Evolutionary conservation across 495 filamentous ascomycete species (phyloP).

Genomic region (Neurospora sp.): DNA sequence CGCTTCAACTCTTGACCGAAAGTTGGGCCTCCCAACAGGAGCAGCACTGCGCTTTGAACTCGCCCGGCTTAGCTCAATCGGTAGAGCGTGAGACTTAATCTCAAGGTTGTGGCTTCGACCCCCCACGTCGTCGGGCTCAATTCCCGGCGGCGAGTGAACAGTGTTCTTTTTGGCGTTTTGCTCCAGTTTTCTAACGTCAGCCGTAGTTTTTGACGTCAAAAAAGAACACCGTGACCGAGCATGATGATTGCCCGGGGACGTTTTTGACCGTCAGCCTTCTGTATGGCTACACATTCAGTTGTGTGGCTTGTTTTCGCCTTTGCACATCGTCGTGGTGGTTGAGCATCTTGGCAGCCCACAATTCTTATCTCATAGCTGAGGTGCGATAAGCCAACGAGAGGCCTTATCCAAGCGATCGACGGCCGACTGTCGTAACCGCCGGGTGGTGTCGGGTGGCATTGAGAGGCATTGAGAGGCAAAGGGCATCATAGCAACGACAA

Average conservation of each 20-base stretch:
- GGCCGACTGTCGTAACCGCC: not conserved
- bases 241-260: not conserved
- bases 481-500: not conserved
- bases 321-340: not conserved
- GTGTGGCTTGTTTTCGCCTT: not conserved
- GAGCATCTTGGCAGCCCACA: not conserved
- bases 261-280: not conserved
- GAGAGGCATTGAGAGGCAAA: not conserved
- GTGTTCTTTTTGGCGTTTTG: not conserved
- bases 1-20: not conserved
- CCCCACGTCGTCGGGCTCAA: not conserved
- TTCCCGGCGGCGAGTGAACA: not conserved
- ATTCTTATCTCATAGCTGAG: not conserved
- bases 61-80: slow-evolving; percentile 56
- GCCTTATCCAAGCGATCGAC: not conserved
- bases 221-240: not conserved
- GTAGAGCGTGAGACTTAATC: slow-evolving; percentile 62
- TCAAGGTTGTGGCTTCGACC: not conserved
- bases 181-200: slow-evolving; percentile 1
- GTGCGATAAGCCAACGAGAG: not conserved
- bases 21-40: not conserved
- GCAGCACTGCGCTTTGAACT: not conserved
- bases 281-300: not conserved
- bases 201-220: not conserved
- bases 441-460: not conserved